These are phyloP conservation scores for Ascochyta rabiei DNA, from an alignment of 2,329 filamentous ascomycete species.

Conservation along the genomic window DNA sequence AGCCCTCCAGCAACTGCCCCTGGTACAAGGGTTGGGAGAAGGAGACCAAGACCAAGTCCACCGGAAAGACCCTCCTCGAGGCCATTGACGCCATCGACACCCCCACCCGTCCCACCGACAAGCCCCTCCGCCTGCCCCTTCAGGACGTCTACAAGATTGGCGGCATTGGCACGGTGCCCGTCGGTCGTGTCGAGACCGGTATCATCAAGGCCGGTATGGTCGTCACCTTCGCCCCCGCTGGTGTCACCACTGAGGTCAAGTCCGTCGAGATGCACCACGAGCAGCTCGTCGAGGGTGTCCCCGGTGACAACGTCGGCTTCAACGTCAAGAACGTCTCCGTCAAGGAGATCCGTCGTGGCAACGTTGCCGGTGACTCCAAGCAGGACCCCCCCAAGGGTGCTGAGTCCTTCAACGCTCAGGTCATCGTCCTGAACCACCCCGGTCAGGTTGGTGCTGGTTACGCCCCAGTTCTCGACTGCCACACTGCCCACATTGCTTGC, in stretches of 20 bases:
- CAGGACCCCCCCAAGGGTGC: constrained; percentile 91
- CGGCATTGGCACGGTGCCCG: constrained; percentile 99
- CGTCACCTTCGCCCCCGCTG: constrained; percentile 97
- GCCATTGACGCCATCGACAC: constrained; percentile 96
- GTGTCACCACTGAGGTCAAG: constrained; percentile 99
- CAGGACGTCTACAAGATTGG: constrained; percentile 99
- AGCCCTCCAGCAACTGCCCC: constrained; percentile 86
- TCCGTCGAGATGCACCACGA: constrained; percentile 99
- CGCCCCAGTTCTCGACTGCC: constrained; percentile 98
- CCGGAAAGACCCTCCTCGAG: constrained; percentile 98
- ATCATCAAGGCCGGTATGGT: constrained; percentile 87
- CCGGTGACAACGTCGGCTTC: constrained; percentile 99
- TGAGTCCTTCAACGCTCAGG: constrained; percentile 98
- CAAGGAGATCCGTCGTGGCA: constrained; percentile 99
- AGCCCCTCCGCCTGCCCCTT: constrained; percentile 99
- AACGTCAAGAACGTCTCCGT: constrained; percentile 99
- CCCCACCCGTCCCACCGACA: constrained; percentile 92
- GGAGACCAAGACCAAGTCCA: constrained; percentile 89
- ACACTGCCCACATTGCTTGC: constrained; percentile 99
- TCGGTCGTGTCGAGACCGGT: constrained; percentile 99
- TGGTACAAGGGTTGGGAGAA: constrained; percentile 99
- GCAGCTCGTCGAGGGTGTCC: constrained; percentile 92
- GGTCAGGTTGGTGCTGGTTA: constrained; percentile 99
- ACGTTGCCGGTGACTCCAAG: constrained; percentile 99
- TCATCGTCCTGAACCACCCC: constrained; percentile 99